These are phyloP conservation scores for Microbotryum intermedium DNA, from an alignment of 1,284 basidiomycete genomes.

Conservation along the genomic window DNA sequence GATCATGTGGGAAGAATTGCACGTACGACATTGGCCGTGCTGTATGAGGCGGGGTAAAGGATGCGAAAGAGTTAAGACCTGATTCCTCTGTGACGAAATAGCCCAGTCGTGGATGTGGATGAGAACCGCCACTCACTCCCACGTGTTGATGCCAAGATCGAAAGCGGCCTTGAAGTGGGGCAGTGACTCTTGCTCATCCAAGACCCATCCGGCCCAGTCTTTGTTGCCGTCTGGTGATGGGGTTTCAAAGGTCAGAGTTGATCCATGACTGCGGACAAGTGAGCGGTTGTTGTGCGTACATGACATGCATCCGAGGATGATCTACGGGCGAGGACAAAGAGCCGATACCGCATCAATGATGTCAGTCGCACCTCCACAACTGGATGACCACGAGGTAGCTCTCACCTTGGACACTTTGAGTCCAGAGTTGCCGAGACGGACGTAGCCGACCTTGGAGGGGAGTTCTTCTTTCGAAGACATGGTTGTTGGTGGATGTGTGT, in stretches of 20 bases:
- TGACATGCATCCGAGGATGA: conserved; percentile 47
- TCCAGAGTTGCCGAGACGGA: conserved; percentile 48
- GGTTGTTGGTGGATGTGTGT: not conserved
- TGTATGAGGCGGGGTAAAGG: conserved; percentile 42
- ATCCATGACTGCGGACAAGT: not conserved
- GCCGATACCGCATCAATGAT: not conserved
- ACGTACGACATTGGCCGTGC: conserved; percentile 50
- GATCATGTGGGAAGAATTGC: conserved; percentile 18
- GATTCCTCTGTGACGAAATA: too few relatives aligned
- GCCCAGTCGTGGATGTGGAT: too few relatives aligned
- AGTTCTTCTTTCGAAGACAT: not conserved
- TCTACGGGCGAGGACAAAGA: not conserved
- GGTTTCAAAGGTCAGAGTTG: not conserved
- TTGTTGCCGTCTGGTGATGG: not conserved
- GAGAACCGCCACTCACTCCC: conserved; percentile 8
- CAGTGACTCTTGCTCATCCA: conserved; percentile 51
- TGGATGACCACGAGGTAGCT: not conserved
- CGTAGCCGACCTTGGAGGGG: conserved; percentile 29
- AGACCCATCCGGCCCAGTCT: conserved; percentile 44
- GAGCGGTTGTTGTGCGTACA: too few relatives aligned
- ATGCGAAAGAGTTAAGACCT: too few relatives aligned
- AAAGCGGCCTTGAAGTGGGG: conserved; percentile 51
- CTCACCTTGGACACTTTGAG: conserved; percentile 47
- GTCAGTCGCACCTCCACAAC: too few relatives aligned
- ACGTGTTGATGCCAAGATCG: conserved; percentile 55